Evolutionary conservation across 1,284 basidiomycete species (phyloP).

Genomic region (Puccinia horiana): DNA sequence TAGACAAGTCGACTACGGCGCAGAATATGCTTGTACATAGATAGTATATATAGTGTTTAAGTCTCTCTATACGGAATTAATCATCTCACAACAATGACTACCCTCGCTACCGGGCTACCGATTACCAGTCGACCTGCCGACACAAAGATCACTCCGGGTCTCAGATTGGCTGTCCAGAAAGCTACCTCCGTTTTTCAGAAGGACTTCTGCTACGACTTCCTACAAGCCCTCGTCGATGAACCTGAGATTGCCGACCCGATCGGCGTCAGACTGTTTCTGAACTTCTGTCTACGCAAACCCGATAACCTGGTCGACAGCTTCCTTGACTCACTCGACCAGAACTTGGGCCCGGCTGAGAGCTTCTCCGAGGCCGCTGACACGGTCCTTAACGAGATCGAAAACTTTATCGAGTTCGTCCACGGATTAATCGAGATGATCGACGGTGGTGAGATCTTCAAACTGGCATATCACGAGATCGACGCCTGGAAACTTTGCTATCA

Average conservation of each 20-base stretch:
- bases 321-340: constrained; percentile 35
- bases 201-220: constrained; percentile 45
- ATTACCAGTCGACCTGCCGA: constrained; percentile 18
- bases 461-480: constrained; percentile 42
- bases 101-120: constrained; percentile 28
- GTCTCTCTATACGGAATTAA: too few species aligned
- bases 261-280: constrained; percentile 29
- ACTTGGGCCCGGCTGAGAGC: background rate
- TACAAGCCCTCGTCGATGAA: constrained; percentile 37
- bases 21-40: too few species aligned
- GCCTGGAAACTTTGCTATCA: constrained; percentile 36
- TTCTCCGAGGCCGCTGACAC: constrained; percentile 21
- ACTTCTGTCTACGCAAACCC: constrained; percentile 41
- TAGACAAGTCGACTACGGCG: too few species aligned
- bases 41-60: too few species aligned
- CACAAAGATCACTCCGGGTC: constrained; percentile 21
- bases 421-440: constrained; percentile 42
- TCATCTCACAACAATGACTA: constrained; percentile 4
- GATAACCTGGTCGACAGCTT: constrained; percentile 36
- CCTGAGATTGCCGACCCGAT: constrained; percentile 35
- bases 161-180: constrained; percentile 36
- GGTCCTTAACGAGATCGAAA: constrained; percentile 31
- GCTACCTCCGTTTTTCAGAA: constrained; percentile 35
- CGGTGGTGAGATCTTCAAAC: constrained; percentile 23
- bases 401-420: constrained; percentile 38